A percentile compares a stretch with the other conserved stretches of the same genome.
Conservation (phyloP, 306 rosid species). For the Vigna trinervia region DNA sequence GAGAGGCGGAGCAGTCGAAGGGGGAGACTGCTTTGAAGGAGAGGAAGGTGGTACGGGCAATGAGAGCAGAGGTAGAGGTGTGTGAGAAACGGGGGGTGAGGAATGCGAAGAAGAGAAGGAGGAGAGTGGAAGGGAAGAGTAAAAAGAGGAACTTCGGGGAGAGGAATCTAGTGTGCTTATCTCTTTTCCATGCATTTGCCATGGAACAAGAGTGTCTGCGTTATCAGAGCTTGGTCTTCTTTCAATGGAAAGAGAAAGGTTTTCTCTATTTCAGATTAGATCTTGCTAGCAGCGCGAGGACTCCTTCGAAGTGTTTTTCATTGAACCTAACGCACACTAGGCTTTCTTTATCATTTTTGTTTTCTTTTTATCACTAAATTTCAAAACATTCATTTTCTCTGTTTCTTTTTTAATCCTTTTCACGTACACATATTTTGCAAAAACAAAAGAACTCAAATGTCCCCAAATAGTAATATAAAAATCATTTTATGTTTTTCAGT, state of each 20-base stretch:
- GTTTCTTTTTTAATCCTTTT: too few species aligned
- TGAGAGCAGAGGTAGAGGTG: constrained; percentile 28
- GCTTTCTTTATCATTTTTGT: too few species aligned
- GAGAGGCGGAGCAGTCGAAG: constrained; percentile 73
- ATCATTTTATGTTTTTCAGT: too few species aligned
- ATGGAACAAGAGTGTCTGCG: constrained; percentile 46
- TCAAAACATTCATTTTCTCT: too few species aligned
- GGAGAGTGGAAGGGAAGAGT: constrained; percentile 50
- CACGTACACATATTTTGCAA: too few species aligned
- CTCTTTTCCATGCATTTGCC: constrained; percentile 97
- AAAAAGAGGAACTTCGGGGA: constrained; percentile 57
- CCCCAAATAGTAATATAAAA: too few species aligned
- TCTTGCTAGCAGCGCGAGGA: not conserved
- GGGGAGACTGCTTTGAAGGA: constrained; percentile 60
- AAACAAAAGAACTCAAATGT: too few species aligned
- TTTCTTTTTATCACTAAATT: too few species aligned
- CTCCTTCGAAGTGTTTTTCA: too few species aligned
- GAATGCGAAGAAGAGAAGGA: constrained; percentile 55
- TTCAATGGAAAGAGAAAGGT: not conserved
- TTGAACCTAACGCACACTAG: too few species aligned
- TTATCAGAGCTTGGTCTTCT: constrained; percentile 23
- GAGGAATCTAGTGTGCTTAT: constrained; percentile 58
- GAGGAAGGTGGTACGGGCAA: constrained; percentile 39
- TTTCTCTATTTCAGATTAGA: not conserved
- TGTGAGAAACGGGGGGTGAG: constrained; percentile 44